phyloP scores from a whole-genome alignment of 2,329 filamentous ascomycete species.

The Nemania sp. region DNA sequence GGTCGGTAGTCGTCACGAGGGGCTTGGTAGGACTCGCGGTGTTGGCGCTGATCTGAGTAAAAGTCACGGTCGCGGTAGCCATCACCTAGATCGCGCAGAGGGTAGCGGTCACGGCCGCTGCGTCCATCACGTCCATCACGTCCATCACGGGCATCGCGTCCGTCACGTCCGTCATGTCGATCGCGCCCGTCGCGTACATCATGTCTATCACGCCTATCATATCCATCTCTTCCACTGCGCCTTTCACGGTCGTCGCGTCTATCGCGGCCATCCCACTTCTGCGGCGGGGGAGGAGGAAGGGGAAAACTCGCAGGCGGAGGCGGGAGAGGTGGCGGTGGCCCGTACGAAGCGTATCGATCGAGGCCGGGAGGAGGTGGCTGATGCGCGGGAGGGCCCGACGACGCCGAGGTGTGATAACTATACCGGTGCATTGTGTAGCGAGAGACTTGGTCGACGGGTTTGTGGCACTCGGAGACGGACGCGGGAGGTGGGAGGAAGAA shows the following conservation, averaged over 20 bases:
- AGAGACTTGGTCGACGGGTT: neutral
- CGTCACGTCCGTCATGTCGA: conserved; percentile 17
- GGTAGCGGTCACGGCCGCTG: conserved; percentile 15
- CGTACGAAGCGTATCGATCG: conserved; percentile 26
- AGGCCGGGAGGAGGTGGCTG: conserved; percentile 20
- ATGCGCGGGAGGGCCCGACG: conserved; percentile 23
- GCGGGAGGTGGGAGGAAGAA: neutral
- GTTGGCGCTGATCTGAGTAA: conserved; percentile 35
- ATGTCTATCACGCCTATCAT: conserved; percentile 9
- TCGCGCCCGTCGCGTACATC: conserved; percentile 27
- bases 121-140: too few species aligned
- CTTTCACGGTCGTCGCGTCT: conserved; percentile 14
- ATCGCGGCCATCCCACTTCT: conserved; percentile 26
- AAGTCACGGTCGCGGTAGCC: conserved; percentile 34
- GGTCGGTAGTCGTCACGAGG: conserved; percentile 38
- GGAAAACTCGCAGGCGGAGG: conserved; percentile 16
- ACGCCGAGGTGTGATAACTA: conserved; percentile 12
- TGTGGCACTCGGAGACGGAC: neutral
- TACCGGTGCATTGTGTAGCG: conserved; percentile 18
- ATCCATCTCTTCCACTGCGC: conserved; percentile 11
- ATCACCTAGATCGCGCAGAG: conserved; percentile 25
- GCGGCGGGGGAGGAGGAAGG: conserved; percentile 14
- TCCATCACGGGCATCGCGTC: too few species aligned
- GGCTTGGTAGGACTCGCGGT: conserved; percentile 14
- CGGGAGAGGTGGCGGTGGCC: conserved; percentile 4